Evolutionary conservation across 2,329 filamentous ascomycete genomes (phyloP), one percentile per base, ranked within the genome.

Genomic region (Ilyonectria mors-panacis): DNA sequence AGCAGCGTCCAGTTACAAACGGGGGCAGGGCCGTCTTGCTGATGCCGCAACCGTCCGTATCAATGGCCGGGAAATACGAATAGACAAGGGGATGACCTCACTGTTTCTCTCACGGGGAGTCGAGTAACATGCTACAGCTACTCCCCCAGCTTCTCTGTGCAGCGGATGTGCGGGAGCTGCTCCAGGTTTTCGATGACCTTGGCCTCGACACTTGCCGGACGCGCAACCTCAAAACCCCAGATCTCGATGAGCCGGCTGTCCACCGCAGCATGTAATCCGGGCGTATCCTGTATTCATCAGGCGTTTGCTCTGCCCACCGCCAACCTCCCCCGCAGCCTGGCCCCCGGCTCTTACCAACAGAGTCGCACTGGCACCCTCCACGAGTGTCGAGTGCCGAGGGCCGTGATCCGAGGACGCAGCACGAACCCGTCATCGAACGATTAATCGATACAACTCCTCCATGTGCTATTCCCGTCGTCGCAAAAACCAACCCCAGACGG

Each of bases 341-440:
- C 39, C 15, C 39, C 39, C 39, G 39, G 39, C 39, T 42, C 39
- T 42, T 42, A 17, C 15, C 39, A 42, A 42, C 17, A 39, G 17
- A 19, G 26, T 5, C 3, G 54, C 37, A 17, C 37, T 21, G 13
- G 45, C 30, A 17, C n/a, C 12, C 30, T 28, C 50, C 42, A 33
- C 35, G 53, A 53, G 39, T 26, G n/a, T 57, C 62, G 66, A 73
- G 63, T 74, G 71, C 72, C 72, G 72, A 69, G 50, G 65, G 66
- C 63, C 55, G 60, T 73, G 73, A 75, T 71, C 70, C 71, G 71
- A 71, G 67, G 55, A 28, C 59, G 62, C 56, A 66, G 67, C 56
- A 35, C 59, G 48, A 70, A 65, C 37, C 61, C 59, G 51, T 62
- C 63, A 75, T 74, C 70, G 69, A 68, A 68, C 73, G 67, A 74